Evolutionary conservation across 495 filamentous ascomycete genomes (phyloP).

Genomic region (Pyronema domesticum): DNA sequence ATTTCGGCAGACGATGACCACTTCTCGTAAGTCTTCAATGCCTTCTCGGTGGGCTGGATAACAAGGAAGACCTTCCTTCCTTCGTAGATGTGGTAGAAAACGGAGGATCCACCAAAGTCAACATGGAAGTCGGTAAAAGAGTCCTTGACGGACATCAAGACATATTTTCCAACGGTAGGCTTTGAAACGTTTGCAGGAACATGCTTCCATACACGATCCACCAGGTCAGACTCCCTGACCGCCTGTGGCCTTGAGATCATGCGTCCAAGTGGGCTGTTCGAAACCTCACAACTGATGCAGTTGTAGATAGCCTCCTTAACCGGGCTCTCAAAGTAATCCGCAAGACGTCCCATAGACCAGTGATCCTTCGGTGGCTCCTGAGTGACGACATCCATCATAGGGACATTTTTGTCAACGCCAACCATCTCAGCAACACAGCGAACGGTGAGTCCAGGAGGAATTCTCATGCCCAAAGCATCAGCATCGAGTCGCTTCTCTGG

Average conservation of each 20-base stretch:
- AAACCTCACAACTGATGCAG: slow-evolving; percentile 62
- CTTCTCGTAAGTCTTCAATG: slow-evolving; percentile 60
- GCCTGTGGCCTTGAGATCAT: slow-evolving; percentile 51
- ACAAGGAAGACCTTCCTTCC: slow-evolving; percentile 66
- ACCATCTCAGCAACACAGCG: slow-evolving; percentile 48
- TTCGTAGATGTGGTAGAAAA: slow-evolving; percentile 62
- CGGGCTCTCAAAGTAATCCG: slow-evolving; percentile 54
- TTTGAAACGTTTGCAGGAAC: slow-evolving; percentile 39
- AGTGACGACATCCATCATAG: slow-evolving; percentile 61
- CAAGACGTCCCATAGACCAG: slow-evolving; percentile 58
- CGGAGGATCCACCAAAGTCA: slow-evolving; percentile 62
- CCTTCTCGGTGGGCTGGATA: slow-evolving; percentile 55
- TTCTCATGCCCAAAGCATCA: slow-evolving; percentile 50
- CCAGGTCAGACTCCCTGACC: slow-evolving; percentile 40
- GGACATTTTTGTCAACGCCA: slow-evolving; percentile 45
- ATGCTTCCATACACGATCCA: slow-evolving; percentile 53
- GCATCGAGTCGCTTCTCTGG: background rate
- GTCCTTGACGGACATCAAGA: slow-evolving; percentile 60
- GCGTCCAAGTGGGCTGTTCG: slow-evolving; percentile 45
- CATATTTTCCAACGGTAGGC: slow-evolving; percentile 23
- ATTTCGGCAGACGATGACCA: slow-evolving; percentile 61
- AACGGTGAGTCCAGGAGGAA: slow-evolving; percentile 50
- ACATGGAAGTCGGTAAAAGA: slow-evolving; percentile 71
- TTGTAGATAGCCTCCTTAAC: slow-evolving; percentile 50
- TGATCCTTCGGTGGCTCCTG: slow-evolving; percentile 46